A percentile compares a stretch with the other conserved stretches of the same genome.
Evolutionary conservation across 257 asterid genomes (phyloP).

Genomic region (Verbena officinalis): DNA sequence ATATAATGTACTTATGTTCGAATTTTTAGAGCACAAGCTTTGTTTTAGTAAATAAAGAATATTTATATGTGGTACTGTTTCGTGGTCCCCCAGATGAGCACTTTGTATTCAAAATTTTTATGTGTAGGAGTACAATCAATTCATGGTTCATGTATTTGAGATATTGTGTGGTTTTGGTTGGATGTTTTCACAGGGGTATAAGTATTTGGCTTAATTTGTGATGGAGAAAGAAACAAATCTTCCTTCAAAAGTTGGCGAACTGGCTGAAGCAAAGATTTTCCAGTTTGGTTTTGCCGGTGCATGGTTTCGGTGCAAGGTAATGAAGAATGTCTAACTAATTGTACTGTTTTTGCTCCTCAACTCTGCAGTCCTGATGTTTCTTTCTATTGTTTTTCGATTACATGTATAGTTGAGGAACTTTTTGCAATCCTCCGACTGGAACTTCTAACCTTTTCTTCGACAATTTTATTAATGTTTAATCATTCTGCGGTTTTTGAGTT

Average conservation of each 20-base stretch:
- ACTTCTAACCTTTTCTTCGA: neutral
- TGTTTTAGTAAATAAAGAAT: too few relatives aligned
- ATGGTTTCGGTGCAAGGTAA: constrained; percentile 60
- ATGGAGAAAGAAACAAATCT: constrained; percentile 31
- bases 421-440: neutral
- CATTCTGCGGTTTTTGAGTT: neutral
- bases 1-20: too few relatives aligned
- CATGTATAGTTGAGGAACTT: too few relatives aligned
- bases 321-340: neutral
- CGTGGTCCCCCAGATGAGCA: too few relatives aligned
- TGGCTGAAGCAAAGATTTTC: constrained; percentile 50
- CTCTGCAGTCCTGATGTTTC: constrained; percentile 1
- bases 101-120: too few relatives aligned
- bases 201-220: neutral
- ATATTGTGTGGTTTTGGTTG: constrained; percentile 24
- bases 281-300: constrained; percentile 55
- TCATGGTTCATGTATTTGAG: neutral
- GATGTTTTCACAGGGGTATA: constrained; percentile 15
- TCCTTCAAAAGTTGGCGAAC: constrained; percentile 48
- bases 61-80: neutral
- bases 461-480: neutral
- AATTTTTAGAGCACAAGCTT: too few relatives aligned
- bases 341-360: neutral
- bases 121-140: too few relatives aligned
- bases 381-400: too few relatives aligned